Evolutionary conservation across 1,139 yeast species (phyloP), one percentile per base, ranked within the genome.

Genomic region (Torulaspora pretoriensis): DNA sequence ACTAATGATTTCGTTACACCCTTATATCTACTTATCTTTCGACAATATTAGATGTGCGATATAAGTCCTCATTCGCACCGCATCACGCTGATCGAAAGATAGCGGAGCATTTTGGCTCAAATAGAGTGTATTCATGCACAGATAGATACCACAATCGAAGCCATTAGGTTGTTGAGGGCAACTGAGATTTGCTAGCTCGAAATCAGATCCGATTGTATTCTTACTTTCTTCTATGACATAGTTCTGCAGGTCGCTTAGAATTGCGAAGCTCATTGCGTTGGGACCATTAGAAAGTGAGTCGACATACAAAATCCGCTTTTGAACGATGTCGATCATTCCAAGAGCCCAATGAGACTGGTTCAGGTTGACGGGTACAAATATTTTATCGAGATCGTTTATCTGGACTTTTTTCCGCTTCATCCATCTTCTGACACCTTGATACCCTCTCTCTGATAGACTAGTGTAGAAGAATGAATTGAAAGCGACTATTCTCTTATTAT

Each of bases 141-240:
- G 78, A 60, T 90, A 92, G 1, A 92, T 95, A 1, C 99, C 99
- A 68, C 99, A 94, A 63, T 94, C 99, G 54, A 65, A 86, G 0
- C 97, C 97, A 61, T 94, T 94, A 26, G 74, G 71, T 63, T 94
- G 99, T 55, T 83, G 88, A 0, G 98, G 98, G 29, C 90, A 78
- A 22, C 72, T 69, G 29, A 71, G 25, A 46, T 65, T 70, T 19
- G 65, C 43, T 60, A 68, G 53, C 33, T 66, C 65, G 42, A 70
- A 68, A 29, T 70, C 68, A 8, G 55, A 50, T 1, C 74, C 71
- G 13, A 68, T 59, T 38, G 63, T 59, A 1, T 60, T 57, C 43
- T 72, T 72, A 30, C 77, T 75, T 65, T 77, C 90, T 33, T 77
- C 74, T 1, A 63, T 56, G 72, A 87, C 74, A 61, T 85, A 92